A percentile compares a stretch with the other conserved stretches of the same genome.
phyloP scores from a whole-genome alignment of 176 grass and related monocot species.

The maize (Zea mays) region Zm-B73-REFERENCE-NAM-5.0 NC_050104.1:4583001-4583500 shows the following conservation, averaged over 20 bases:
- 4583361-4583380: conserved; percentile 46
- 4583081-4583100: too few relatives aligned
- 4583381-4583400: conserved; percentile 64
- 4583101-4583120: conserved; percentile 18
- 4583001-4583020: too few relatives aligned
- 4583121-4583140: conserved; percentile 4
- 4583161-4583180: not conserved
- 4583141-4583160: not conserved
- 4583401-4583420: conserved; percentile 52
- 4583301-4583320: not conserved
- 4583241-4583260: conserved; percentile 35
- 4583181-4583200: conserved; percentile 36
- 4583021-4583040: too few relatives aligned
- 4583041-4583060: too few relatives aligned
- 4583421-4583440: not conserved
- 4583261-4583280: conserved; percentile 32
- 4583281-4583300: conserved; percentile 13
- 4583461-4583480: not conserved
- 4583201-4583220: too few relatives aligned
- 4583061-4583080: too few relatives aligned
- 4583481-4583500: not conserved
- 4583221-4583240: conserved; percentile 3
- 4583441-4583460: conserved; percentile 17
- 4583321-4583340: conserved; percentile 33
- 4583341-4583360: not conserved